These are phyloP conservation scores for Salix suchowensis DNA, from an alignment of 345 rosid genomes.

Conservation along the genomic window DNA sequence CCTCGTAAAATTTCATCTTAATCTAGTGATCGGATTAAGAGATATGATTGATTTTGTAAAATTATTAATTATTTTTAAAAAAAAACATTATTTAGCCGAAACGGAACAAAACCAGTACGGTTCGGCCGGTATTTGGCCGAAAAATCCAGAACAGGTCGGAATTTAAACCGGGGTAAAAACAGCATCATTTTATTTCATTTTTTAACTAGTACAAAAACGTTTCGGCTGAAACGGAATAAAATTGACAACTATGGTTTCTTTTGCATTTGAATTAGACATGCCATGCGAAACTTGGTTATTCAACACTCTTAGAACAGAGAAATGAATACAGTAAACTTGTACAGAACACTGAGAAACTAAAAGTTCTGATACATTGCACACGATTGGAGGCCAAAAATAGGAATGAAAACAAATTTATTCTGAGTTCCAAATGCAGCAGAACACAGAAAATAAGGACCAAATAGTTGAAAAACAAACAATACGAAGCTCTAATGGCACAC, in stretches of 20 bases:
- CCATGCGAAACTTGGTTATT: neutral
- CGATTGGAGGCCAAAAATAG: neutral
- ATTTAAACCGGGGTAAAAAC: no score
- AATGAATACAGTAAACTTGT: neutral
- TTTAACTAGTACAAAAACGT: no score
- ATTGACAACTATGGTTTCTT: neutral
- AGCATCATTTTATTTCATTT: accelerated
- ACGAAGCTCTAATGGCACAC: neutral
- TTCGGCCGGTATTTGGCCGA: no score
- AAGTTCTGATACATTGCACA: neutral
- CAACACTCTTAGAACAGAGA: neutral
- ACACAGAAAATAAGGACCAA: neutral
- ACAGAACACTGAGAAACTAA: neutral
- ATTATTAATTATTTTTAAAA: no score
- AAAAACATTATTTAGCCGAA: no score
- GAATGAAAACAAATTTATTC: neutral
- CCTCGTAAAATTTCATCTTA: no score
- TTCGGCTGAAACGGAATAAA: no score
- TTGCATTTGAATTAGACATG: neutral
- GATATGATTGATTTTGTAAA: no score
- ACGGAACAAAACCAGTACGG: no score
- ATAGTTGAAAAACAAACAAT: neutral
- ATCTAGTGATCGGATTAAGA: no score
- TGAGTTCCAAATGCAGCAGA: neutral
- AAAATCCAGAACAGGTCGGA: accelerated